Evolutionary conservation across 768 basidiomycete species (phyloP).

Genomic region (Sporobolomyces roseus): DNA sequence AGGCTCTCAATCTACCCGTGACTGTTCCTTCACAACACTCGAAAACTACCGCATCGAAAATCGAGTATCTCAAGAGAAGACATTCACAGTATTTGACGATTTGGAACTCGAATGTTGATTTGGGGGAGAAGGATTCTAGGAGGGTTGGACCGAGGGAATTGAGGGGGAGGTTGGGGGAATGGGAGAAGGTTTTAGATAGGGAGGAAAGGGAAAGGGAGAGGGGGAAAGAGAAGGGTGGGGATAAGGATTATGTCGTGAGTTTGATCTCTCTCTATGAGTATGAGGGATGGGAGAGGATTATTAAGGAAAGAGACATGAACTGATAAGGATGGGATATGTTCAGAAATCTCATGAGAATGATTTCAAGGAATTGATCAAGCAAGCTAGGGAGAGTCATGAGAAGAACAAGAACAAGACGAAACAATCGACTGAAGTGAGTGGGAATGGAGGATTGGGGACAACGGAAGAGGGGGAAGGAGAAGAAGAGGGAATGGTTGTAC

Average conservation of each 20-base stretch:
- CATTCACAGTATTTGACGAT: slow-evolving; percentile 18
- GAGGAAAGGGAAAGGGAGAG: not conserved
- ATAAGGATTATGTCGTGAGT: not conserved
- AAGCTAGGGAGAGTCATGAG: not conserved
- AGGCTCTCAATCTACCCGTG: slow-evolving; percentile 9
- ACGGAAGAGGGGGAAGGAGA: not conserved
- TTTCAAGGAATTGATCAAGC: slow-evolving; percentile 5
- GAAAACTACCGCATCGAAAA: not conserved
- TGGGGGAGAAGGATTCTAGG: not conserved
- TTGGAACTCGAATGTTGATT: slow-evolving; percentile 37
- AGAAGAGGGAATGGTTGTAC: not conserved
- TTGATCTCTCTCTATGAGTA: not conserved
- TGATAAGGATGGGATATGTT: not conserved
- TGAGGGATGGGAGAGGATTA: not conserved
- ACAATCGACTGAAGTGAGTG: not conserved
- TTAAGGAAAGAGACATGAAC: no score
- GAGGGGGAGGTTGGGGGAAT: slow-evolving; percentile 4
- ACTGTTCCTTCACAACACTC: not conserved
- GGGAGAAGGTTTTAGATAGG: slow-evolving; percentile 21
- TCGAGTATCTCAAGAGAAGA: not conserved
- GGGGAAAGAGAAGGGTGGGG: not conserved
- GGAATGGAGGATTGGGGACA: not conserved
- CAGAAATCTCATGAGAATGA: slow-evolving; percentile 7
- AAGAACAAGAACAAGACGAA: not conserved
- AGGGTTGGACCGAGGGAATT: slow-evolving; percentile 11